phyloP scores from a whole-genome alignment of 306 rosid genomes.

The Canavalia ensiformis region DNA sequence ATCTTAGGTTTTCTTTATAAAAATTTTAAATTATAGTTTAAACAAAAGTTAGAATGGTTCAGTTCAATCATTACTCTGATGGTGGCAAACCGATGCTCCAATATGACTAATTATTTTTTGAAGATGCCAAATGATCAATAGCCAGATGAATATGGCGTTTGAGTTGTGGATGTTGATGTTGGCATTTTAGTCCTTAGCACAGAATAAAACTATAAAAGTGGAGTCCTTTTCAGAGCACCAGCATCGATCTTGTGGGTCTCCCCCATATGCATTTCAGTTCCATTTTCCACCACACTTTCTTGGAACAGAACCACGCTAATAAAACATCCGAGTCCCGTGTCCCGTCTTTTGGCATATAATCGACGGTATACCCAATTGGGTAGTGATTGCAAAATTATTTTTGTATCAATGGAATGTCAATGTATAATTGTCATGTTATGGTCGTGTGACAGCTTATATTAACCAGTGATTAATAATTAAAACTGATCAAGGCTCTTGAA shows the following conservation, averaged over 20 bases:
- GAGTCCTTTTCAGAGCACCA: constrained; percentile 34
- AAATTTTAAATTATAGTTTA: too few species aligned
- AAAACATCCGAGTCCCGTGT: background rate
- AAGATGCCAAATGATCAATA: background rate
- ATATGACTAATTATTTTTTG: background rate
- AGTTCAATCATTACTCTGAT: background rate
- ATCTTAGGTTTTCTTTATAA: too few species aligned
- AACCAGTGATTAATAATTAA: background rate
- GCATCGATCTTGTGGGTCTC: constrained; percentile 23
- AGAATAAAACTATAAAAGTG: background rate
- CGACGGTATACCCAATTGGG: background rate
- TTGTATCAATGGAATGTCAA: background rate
- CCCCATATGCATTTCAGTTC: constrained; percentile 9
- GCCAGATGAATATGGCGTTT: background rate
- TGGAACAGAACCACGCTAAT: background rate
- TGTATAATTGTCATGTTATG: background rate
- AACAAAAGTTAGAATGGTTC: too few species aligned
- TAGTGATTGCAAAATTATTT: background rate
- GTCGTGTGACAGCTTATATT: background rate
- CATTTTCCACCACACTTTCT: constrained; percentile 31
- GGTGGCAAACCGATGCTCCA: background rate
- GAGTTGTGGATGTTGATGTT: too few species aligned
- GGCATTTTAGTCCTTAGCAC: background rate
- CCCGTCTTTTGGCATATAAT: constrained; percentile 1
- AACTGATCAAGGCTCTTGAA: background rate